These are phyloP conservation scores for Rhizophora mangle DNA, from an alignment of 345 rosid genomes.

Conservation along the genomic window DNA sequence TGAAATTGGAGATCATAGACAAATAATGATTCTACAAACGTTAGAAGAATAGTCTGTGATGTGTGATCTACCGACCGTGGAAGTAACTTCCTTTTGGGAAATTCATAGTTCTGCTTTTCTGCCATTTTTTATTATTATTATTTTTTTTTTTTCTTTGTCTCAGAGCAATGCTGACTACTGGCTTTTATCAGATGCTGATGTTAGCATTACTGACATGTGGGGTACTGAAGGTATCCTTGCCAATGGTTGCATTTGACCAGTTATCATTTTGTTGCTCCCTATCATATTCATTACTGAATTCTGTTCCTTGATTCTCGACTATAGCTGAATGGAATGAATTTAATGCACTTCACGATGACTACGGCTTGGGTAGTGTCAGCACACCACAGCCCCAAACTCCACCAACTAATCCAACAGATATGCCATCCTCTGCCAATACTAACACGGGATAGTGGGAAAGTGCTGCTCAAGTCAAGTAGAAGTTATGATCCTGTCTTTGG, in stretches of 20 bases:
- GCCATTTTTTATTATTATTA: no score
- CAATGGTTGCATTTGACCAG: background rate
- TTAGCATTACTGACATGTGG: slow-evolving; percentile 97
- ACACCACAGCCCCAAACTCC: slow-evolving; percentile 56
- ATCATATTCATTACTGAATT: background rate
- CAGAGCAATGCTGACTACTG: slow-evolving; percentile 93
- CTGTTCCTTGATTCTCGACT: slow-evolving; percentile 30
- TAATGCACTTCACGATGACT: slow-evolving; percentile 43
- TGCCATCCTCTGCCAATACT: slow-evolving; percentile 29
- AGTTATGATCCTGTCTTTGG: background rate
- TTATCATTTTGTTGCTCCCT: background rate
- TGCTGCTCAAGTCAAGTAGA: background rate
- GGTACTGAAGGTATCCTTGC: slow-evolving; percentile 75
- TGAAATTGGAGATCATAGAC: background rate
- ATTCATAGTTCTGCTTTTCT: no score
- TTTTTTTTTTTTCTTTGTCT: slow-evolving; percentile 4
- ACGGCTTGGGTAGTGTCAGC: slow-evolving; percentile 32
- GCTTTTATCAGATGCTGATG: slow-evolving; percentile 86
- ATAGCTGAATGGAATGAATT: slow-evolving; percentile 59
- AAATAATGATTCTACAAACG: no score
- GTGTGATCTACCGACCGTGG: no score
- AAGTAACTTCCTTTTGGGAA: no score
- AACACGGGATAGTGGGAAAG: slow-evolving; percentile 27
- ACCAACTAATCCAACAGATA: slow-evolving; percentile 44
- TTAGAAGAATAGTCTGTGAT: no score